Evolutionary conservation across 1,284 basidiomycete species (phyloP).

Genomic region (Lignosus rhinocerotis): DNA sequence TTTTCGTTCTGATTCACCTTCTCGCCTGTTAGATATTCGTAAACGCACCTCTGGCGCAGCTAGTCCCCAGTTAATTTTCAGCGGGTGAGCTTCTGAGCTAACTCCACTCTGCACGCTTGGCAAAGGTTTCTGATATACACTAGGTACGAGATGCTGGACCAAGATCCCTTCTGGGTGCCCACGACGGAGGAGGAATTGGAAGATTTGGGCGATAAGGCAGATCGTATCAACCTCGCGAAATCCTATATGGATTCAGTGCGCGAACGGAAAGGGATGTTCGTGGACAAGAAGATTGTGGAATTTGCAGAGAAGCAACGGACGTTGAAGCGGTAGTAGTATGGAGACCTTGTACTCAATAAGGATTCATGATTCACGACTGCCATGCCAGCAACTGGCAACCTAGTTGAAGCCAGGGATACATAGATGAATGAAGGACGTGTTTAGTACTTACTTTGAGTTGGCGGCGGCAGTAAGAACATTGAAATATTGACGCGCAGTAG

Average conservation of each 20-base stretch:
- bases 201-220: slow-evolving; percentile 95
- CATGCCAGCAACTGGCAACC: too few relatives aligned
- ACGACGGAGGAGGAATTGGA: slow-evolving; percentile 98
- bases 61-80: slow-evolving; percentile 95
- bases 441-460: not conserved
- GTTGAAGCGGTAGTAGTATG: slow-evolving; percentile 66
- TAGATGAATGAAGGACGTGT: not conserved
- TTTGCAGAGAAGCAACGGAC: slow-evolving; percentile 96
- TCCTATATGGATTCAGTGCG: slow-evolving; percentile 92
- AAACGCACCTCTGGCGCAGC: slow-evolving; percentile 96
- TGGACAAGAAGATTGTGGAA: slow-evolving; percentile 90
- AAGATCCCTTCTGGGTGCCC: slow-evolving; percentile 99
- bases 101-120: not conserved
- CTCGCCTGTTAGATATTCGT: slow-evolving; percentile 73
- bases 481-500: not conserved
- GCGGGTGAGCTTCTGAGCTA: slow-evolving; percentile 61
- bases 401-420: too few relatives aligned
- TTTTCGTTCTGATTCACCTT: not conserved
- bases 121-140: slow-evolving; percentile 1
- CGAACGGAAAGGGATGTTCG: slow-evolving; percentile 93
- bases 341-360: not conserved
- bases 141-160: slow-evolving; percentile 86
- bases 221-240: slow-evolving; percentile 92
- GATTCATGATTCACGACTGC: too few relatives aligned
- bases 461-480: not conserved